Conservation (phyloP, 495 filamentous ascomycete species). For the Podospora pseudopauciseta region DNA sequence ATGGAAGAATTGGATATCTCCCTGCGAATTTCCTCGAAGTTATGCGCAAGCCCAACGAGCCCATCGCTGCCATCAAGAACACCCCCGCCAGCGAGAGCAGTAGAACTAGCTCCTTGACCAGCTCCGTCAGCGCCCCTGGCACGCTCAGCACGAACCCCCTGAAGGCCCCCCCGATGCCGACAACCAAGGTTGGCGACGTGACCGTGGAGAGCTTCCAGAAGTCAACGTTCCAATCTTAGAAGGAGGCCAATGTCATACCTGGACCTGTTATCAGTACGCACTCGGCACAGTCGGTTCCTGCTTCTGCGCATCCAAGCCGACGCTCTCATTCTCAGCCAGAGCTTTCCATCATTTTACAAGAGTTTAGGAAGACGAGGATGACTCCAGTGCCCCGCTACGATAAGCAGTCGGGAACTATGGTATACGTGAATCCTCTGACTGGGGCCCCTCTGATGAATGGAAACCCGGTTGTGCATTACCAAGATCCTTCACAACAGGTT, state of each 20-base stretch:
- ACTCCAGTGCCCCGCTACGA: background rate
- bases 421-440: background rate
- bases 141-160: slow-evolving; percentile 27
- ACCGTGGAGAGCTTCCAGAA: slow-evolving; percentile 86
- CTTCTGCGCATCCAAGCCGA: background rate
- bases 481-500: background rate
- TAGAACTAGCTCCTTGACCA: slow-evolving; percentile 48
- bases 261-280: background rate
- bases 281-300: background rate
- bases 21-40: slow-evolving; percentile 85
- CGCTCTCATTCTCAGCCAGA: background rate
- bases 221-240: slow-evolving; percentile 76
- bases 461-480: background rate
- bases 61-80: slow-evolving; percentile 53
- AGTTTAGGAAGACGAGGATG: background rate
- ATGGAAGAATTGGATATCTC: slow-evolving; percentile 86
- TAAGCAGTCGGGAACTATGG: background rate
- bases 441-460: background rate
- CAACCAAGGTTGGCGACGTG: slow-evolving; percentile 63
- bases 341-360: background rate
- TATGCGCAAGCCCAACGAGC: slow-evolving; percentile 57
- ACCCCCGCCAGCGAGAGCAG: slow-evolving; percentile 49
- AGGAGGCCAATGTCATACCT: slow-evolving; percentile 1
- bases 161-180: slow-evolving; percentile 49
- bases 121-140: slow-evolving; percentile 37